Evolutionary conservation across 768 basidiomycete genomes (phyloP), one percentile per base, ranked within the genome.

Genomic region (Xerocomus brunneocitrinus): DNA sequence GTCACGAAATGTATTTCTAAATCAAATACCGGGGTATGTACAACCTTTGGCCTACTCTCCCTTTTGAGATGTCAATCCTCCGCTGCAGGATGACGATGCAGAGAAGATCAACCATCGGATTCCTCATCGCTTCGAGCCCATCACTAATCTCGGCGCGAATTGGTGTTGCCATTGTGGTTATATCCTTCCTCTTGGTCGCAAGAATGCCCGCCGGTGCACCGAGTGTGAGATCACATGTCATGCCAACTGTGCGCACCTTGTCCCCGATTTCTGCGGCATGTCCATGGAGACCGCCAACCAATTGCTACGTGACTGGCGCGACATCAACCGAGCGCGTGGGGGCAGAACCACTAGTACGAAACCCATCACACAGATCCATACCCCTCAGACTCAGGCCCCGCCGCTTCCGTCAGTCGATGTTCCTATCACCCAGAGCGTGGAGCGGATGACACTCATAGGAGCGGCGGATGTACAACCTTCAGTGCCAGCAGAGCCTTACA

Each of bases 121-220:
- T 62, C 97, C 97, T 49, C 97, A 99, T 72, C 87, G 97, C 22
- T 99, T 99, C 75, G 92, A 95, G 62, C 86, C 95, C 16, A 83
- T 97, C 63, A 98, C 94, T 56, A 98, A 97, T 71, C 87, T 98
- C 52, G 91, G 93, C 41, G 91, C 97, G 16, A 98, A 95, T 65
- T 99, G 97, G 97, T 99, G 97, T 71, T 99, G 97, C 69, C 97
- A 99, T 70, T 99, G 97, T 68, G 97, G 97, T 58, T 97, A 95
- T 65, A 95, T 99, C 82, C 81, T 97, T 25, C 95, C 97, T 51
- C 81, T 98, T 45, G 95, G 95, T 48, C 85, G 95, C 59, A 98
- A 98, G 78, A 95, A 98, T 69, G 89, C 95, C 22, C 85, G 93
- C 52, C 89, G 89, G 71, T 99, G 97, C 69, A 85, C 91, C 0